phyloP scores from a whole-genome alignment of 768 basidiomycete genomes.

The Mrakia blollopis region DNA sequence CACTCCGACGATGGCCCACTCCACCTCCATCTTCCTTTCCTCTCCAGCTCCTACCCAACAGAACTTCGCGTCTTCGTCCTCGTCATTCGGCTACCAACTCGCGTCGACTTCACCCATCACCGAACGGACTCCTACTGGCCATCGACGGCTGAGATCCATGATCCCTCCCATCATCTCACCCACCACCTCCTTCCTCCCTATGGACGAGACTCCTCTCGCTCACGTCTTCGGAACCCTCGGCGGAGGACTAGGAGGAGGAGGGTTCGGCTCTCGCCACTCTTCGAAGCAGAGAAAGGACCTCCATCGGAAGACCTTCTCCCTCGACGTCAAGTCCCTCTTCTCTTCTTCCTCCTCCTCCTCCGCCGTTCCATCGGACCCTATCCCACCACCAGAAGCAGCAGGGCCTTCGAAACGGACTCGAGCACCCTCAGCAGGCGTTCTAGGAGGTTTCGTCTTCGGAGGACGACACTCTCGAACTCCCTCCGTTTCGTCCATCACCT shows the following conservation, averaged over 20 bases:
- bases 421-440: neutral
- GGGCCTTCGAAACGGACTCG: neutral
- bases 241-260: neutral
- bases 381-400: neutral
- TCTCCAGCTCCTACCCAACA: neutral
- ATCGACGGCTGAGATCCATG: neutral
- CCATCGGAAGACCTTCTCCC: slow-evolving; percentile 9
- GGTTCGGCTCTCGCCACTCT: neutral
- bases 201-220: neutral
- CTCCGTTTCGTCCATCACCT: neutral
- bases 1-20: slow-evolving; percentile 1
- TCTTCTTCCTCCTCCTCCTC: neutral
- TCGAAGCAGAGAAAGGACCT: neutral
- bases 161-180: neutral
- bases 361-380: neutral
- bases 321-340: slow-evolving; percentile 15
- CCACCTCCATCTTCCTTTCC: slow-evolving; percentile 1
- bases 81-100: neutral
- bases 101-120: neutral
- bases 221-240: neutral
- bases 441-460: neutral
- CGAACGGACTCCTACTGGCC: neutral
- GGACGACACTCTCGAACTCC: neutral
- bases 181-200: neutral
- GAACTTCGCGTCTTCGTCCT: neutral